Conservation (phyloP, 1,139 yeast species). For the Wickerhamomyces sp. region DNA sequence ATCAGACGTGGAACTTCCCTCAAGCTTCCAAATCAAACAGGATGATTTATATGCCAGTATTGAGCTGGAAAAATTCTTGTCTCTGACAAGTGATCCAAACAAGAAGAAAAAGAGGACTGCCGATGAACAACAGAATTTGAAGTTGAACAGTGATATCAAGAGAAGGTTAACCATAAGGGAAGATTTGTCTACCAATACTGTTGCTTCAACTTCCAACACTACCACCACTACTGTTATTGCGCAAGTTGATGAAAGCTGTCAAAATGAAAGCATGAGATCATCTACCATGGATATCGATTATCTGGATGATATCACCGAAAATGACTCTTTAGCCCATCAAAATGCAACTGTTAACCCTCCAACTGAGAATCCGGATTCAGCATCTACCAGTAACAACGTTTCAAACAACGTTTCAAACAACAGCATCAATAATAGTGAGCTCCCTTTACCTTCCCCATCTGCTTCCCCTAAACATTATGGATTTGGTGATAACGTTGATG, state of each 20-base stretch:
- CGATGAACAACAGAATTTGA: slow-evolving; percentile 9
- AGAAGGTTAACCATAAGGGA: slow-evolving; percentile 15
- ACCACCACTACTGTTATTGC: too few relatives aligned
- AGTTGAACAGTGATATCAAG: slow-evolving; percentile 13
- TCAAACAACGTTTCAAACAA: background rate
- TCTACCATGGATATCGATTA: background rate
- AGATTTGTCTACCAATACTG: background rate
- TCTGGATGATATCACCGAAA: background rate
- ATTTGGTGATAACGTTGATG: slow-evolving; percentile 17
- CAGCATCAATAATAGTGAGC: slow-evolving; percentile 25
- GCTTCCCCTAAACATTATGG: slow-evolving; percentile 54
- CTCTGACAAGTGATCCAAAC: background rate
- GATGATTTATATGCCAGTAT: slow-evolving; percentile 10
- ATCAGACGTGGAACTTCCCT: slow-evolving; percentile 13
- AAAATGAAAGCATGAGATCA: background rate
- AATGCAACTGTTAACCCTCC: too few relatives aligned
- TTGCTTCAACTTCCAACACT: too few relatives aligned
- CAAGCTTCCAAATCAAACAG: slow-evolving; percentile 14
- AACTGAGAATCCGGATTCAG: too few relatives aligned
- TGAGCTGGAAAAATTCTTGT: slow-evolving; percentile 5
- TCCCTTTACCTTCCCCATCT: slow-evolving; percentile 64
- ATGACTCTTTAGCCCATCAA: background rate
- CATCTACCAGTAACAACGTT: too few relatives aligned
- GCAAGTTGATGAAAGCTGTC: background rate
- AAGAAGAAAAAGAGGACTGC: slow-evolving; percentile 19